Base-by-base conservation (phyloP, 2,329 filamentous ascomycete species). In the Colletotrichum eremochloae region DNA sequence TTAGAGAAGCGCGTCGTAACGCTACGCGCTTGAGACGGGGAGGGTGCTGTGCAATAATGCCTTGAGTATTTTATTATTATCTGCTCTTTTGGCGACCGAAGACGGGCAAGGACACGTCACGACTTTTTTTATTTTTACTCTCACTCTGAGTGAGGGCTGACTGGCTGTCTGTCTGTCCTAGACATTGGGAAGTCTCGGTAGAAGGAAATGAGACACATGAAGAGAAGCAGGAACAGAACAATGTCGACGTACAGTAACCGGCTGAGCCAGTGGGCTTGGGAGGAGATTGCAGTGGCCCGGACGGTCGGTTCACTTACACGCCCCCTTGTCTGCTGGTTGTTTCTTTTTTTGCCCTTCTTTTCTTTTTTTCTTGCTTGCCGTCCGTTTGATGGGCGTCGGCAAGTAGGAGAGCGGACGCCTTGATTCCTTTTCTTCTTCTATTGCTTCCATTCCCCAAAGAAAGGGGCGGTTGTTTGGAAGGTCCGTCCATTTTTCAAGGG, bases 151-250 rank as follows among this genome's bases (percentile, higher is more conserved):
- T 24, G 24, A 50, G 44, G 42, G 57, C 57, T n/a, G 20, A 15
- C 11, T 9, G 24, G 24, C 8, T 40, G 38, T 14, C 15, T 44
- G 42, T 42, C 42, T 62, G 58, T 62, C 60, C 38, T 24, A 40
- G 60, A 62, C 60, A 62, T 40, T 29, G 24, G 5, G 24, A 5
- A 48, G 29, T 62, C 44, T 62, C 42, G 60, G 36, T 62, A 33
- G 58, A 24, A 38, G 18, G 20, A 24, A 44, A 29, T n/a, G 58
- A 42, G 60, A 24, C 56, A 36, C n/a, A 50, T 38, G 60, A 62
- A 62, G 60, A 62, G 48, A 62, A 15, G 46, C 44, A 62, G 60
- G 60, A 62, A 62, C 60, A 29, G 44, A 50, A 31, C 48, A 29
- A 24, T 24, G 46, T 24, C 5, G 7, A 0, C 46, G 46, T 18